Base-by-base conservation (phyloP, 495 filamentous ascomycete genomes). In the Acidomyces sp. region DNA sequence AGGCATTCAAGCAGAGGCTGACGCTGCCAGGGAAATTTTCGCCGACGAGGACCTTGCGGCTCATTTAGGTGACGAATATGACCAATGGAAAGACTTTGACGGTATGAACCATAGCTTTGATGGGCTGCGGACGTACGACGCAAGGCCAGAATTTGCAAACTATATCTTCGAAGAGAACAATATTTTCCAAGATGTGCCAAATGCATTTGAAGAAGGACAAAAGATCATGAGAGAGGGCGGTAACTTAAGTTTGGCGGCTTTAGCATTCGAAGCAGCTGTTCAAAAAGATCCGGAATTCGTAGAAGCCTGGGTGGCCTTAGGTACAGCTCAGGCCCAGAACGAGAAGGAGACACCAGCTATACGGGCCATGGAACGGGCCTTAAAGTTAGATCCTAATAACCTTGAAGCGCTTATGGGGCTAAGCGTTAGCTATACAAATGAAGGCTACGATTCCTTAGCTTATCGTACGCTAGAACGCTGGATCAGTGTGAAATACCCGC, bases 271-370 rank as follows among this genome's bases (percentile, higher is more conserved):
- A 62, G 84, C 90, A 13, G 92, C 90, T 1, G 85, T 86, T 2
- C 85, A 94, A 57, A 84, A 85, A 62, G 74, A 93, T 45, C 73
- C 84, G 0, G 66, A 80, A 34, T 87, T 95, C 60, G 72, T 87
- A 24, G 82, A 88, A 19, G 90, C 90, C 0, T 97, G 92, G 90
- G 81, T 82, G 7, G 77, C 84, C 54, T 74, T 97, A 27, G 92
- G 90, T 46, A 72, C 74, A 37, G 80, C 85, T 20, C 90, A 97
- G 62, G 92, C 92, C 3, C 90, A 95, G 61, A 97, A 97, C 60
- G 90, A 97, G 55, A 97, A 97, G 62, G 90, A 97, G 56, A 73
- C 84, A 3, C 90, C 90, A 4, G 92, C 92, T n/a, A 95, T 97
- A 49, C 80, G 90, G n/a, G 90, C 92, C 3, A 66, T 95, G 39